These are phyloP conservation scores for Blastobotrys chiropterorum DNA, from an alignment of 805 yeast genomes.

Conservation along the genomic window DNA sequence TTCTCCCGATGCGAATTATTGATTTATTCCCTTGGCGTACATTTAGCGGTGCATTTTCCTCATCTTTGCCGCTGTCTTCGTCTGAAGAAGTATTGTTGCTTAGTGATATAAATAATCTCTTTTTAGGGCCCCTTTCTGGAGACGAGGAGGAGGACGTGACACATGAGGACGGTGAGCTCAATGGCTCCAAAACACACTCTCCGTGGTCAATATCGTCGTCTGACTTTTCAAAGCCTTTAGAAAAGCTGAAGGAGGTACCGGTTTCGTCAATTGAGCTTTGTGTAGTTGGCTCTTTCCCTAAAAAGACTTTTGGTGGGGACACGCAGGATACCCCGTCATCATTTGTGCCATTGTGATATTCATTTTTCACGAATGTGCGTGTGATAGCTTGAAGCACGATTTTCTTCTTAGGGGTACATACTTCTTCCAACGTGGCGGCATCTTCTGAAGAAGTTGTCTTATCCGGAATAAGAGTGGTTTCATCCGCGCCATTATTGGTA, in stretches of 20 bases:
- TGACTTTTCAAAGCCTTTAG: not conserved
- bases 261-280: not conserved
- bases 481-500: too few relatives aligned
- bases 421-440: too few relatives aligned
- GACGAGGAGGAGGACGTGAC: too few relatives aligned
- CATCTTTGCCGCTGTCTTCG: not conserved
- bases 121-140: too few relatives aligned
- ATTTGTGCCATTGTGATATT: not conserved
- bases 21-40: too few relatives aligned
- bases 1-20: too few relatives aligned
- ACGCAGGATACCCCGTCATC: not conserved
- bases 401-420: too few relatives aligned
- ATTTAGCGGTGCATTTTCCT: too few relatives aligned
- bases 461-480: too few relatives aligned
- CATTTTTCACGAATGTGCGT: not conserved
- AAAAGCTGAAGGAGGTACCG: not conserved
- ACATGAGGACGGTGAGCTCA: not conserved
- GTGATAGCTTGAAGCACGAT: not conserved
- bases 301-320: not conserved
- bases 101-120: too few relatives aligned
- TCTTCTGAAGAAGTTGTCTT: too few relatives aligned
- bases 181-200: not conserved
- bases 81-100: too few relatives aligned
- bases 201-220: not conserved
- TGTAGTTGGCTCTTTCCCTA: not conserved